phyloP scores from a whole-genome alignment of 1,139 yeast genomes.

The Keqinozyma sinolaborantium region DNA sequence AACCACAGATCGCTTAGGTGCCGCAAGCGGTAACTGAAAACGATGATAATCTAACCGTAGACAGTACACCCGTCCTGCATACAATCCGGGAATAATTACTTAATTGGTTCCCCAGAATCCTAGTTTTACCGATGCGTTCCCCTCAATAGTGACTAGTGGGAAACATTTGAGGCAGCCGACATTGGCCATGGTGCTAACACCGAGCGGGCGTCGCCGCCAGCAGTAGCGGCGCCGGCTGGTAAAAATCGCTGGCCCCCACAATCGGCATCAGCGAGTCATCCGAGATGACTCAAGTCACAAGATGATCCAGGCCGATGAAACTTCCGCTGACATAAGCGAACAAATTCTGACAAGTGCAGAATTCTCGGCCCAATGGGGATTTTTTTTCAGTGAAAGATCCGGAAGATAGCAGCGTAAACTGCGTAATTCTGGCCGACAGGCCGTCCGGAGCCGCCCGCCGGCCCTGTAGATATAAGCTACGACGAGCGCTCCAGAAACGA shows the following conservation, averaged over 20 bases:
- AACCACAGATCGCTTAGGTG: no score
- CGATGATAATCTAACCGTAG: no score
- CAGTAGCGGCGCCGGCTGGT: neutral
- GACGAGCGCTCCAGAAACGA: neutral
- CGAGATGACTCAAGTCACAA: neutral
- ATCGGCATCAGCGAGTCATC: neutral
- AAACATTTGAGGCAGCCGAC: no score
- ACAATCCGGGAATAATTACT: no score
- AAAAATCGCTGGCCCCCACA: neutral
- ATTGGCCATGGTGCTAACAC: neutral
- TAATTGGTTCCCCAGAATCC: neutral
- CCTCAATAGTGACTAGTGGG: neutral
- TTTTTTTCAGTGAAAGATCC: no score
- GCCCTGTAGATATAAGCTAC: neutral
- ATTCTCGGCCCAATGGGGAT: no score
- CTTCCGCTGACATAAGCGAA: neutral
- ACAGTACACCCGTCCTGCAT: no score
- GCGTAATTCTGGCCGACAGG: neutral
- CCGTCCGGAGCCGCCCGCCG: neutral
- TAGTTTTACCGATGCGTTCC: neutral
- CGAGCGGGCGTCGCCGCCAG: neutral
- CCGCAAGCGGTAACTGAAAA: no score
- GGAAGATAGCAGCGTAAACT: neutral
- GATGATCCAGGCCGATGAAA: neutral
- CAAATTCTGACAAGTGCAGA: neutral